phyloP scores from a whole-genome alignment of 345 rosid species.

The Corchorus olitorius region DNA sequence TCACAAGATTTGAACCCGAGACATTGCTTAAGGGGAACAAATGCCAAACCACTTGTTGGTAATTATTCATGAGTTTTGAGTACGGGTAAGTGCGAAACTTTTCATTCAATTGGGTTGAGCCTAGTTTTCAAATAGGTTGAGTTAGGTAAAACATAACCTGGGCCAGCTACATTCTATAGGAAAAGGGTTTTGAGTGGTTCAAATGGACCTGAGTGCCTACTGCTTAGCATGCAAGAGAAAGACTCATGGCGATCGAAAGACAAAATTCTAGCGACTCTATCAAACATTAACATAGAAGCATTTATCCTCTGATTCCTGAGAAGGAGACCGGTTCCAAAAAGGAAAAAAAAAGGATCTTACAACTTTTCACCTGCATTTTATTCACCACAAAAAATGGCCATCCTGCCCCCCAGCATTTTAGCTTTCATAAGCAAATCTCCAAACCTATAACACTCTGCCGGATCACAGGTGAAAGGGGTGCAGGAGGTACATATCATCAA shows the following conservation, averaged over 20 bases:
- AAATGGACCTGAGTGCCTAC: not conserved
- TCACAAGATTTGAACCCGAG: too few species aligned
- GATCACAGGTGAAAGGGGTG: slow-evolving; percentile 49
- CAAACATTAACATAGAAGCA: not conserved
- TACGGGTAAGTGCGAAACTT: too few species aligned
- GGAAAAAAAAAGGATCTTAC: not conserved
- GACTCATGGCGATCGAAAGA: not conserved
- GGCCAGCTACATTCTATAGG: too few species aligned
- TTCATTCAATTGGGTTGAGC: too few species aligned
- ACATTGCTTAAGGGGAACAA: too few species aligned
- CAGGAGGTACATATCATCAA: slow-evolving; percentile 34
- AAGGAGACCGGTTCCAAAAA: not conserved
- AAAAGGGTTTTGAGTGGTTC: too few species aligned
- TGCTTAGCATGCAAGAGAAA: not conserved
- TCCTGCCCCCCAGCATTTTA: slow-evolving; percentile 28
- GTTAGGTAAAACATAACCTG: too few species aligned
- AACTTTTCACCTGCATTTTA: slow-evolving; percentile 17
- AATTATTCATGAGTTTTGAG: too few species aligned
- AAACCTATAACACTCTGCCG: slow-evolving; percentile 31
- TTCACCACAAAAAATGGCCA: slow-evolving; percentile 38
- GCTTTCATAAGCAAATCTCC: slow-evolving; percentile 19
- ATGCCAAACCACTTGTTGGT: too few species aligned
- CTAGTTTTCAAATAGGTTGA: too few species aligned
- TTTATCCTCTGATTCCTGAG: not conserved
- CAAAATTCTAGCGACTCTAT: not conserved